These are phyloP conservation scores for Haemoproteus tartakovskyi DNA, from an alignment of 169 alveolate genomes.

Conservation along the genomic window DNA sequence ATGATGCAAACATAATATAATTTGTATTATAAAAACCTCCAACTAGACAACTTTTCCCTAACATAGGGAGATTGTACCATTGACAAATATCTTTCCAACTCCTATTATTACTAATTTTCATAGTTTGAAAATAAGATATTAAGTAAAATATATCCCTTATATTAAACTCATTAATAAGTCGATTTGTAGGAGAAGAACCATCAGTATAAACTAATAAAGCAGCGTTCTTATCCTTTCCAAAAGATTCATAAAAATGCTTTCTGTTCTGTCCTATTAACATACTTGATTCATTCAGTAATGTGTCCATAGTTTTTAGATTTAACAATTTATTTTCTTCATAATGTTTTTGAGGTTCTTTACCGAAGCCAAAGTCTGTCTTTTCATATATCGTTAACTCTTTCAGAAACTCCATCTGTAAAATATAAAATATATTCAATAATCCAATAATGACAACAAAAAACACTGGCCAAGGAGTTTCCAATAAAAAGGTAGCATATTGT, in stretches of 20 bases:
- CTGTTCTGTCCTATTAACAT: slow-evolving; percentile 4
- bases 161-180: too few species aligned
- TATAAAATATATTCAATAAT: too few species aligned
- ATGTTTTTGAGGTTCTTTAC: too few species aligned
- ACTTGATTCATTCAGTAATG: slow-evolving; percentile 19
- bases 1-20: too few species aligned
- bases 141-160: slow-evolving; percentile 40
- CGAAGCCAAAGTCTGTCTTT: too few species aligned
- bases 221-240: slow-evolving; percentile 36
- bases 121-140: slow-evolving; percentile 20
- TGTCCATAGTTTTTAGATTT: slow-evolving; percentile 4
- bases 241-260: slow-evolving; percentile 23
- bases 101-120: neutral
- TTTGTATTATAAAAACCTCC: slow-evolving; percentile 60
- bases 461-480: too few species aligned
- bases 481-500: too few species aligned
- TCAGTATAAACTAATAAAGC: slow-evolving; percentile 20
- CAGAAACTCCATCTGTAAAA: too few species aligned
- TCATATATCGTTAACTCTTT: too few species aligned
- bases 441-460: too few species aligned
- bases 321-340: too few species aligned
- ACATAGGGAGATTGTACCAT: slow-evolving; percentile 18
- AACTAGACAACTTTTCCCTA: slow-evolving; percentile 26
- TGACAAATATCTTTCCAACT: slow-evolving; percentile 42
- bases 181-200: too few species aligned